phyloP scores from a whole-genome alignment of 169 alveolate species.

The Plasmodium cynomolgi region DNA sequence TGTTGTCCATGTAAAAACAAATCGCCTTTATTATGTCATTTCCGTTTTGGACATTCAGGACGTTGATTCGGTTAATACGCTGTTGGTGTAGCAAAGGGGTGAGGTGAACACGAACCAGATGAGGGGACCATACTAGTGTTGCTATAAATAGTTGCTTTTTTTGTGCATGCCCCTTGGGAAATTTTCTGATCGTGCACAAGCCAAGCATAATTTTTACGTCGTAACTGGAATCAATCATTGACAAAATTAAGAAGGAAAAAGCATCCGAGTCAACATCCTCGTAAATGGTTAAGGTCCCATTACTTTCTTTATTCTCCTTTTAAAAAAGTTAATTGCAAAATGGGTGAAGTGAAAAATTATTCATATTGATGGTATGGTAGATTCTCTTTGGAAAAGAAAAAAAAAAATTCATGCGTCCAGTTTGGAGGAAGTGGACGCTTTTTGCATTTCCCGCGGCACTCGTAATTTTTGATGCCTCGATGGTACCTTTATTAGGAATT shows the following conservation, averaged over 20 bases:
- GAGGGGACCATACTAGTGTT: neutral
- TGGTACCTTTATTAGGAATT: constrained; percentile 57
- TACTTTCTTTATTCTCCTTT: constrained; percentile 61
- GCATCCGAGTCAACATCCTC: constrained; percentile 55
- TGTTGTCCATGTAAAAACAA: constrained; percentile 66
- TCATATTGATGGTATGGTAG: neutral
- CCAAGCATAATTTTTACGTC: constrained; percentile 12
- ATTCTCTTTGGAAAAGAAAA: neutral
- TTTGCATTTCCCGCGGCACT: neutral
- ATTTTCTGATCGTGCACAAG: neutral
- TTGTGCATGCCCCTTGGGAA: neutral
- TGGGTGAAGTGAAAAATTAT: neutral
- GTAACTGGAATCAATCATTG: constrained; percentile 68
- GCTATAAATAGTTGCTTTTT: neutral
- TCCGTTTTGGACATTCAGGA: constrained; percentile 53
- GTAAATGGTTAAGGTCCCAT: constrained; percentile 42
- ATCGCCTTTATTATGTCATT: constrained; percentile 45
- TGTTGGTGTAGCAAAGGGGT: neutral
- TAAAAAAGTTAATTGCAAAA: constrained; percentile 1
- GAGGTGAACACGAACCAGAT: neutral
- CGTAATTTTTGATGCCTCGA: neutral
- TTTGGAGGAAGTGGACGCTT: neutral
- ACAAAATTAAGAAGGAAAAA: constrained; percentile 49
- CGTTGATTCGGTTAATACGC: constrained; percentile 42
- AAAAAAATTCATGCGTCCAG: neutral